Percentiles rank a stretch among this genome's conserved stretches.
phyloP scores from a whole-genome alignment of 441 rosid genomes.

The Biscutella laevigata region DNA sequence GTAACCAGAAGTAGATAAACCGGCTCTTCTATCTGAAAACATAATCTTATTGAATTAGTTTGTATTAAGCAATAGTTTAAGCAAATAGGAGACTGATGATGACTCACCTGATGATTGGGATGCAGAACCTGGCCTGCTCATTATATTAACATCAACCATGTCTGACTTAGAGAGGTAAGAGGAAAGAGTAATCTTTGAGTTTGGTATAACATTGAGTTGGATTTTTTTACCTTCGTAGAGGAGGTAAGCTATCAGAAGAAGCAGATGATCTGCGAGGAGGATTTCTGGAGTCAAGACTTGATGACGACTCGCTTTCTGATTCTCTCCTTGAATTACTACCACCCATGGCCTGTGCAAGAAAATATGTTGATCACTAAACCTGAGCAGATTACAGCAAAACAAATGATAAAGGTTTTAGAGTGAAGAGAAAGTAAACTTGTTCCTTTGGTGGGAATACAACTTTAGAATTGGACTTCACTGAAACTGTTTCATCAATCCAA shows the following conservation, averaged over 20 bases:
- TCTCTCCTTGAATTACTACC: conserved; percentile 63
- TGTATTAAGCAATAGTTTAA: conserved; percentile 9
- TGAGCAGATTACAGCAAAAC: background rate
- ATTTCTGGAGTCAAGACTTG: conserved; percentile 66
- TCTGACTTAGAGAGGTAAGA: conserved; percentile 2
- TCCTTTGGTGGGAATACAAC: conserved; percentile 1
- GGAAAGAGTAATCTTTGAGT: background rate
- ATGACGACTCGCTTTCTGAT: conserved; percentile 47
- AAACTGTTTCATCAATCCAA: background rate
- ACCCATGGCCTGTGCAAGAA: conserved; percentile 37
- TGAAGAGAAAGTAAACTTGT: background rate
- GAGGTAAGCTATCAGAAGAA: conserved; percentile 90
- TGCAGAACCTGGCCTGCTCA: conserved; percentile 46
- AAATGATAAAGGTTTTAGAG: background rate
- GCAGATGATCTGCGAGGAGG: conserved; percentile 61
- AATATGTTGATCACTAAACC: conserved; percentile 2
- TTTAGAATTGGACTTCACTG: background rate
- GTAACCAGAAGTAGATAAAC: conserved; percentile 60
- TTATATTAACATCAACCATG: conserved; percentile 12
- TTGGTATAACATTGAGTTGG: background rate
- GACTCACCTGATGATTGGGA: conserved; percentile 68
- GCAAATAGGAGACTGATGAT: conserved; percentile 5
- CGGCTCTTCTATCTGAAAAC: conserved; percentile 72
- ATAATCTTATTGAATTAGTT: background rate
- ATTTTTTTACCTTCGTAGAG: conserved; percentile 60